These are phyloP conservation scores for Paxillus rubicundulus DNA, from an alignment of 768 basidiomycete genomes.

Conservation along the genomic window DNA sequence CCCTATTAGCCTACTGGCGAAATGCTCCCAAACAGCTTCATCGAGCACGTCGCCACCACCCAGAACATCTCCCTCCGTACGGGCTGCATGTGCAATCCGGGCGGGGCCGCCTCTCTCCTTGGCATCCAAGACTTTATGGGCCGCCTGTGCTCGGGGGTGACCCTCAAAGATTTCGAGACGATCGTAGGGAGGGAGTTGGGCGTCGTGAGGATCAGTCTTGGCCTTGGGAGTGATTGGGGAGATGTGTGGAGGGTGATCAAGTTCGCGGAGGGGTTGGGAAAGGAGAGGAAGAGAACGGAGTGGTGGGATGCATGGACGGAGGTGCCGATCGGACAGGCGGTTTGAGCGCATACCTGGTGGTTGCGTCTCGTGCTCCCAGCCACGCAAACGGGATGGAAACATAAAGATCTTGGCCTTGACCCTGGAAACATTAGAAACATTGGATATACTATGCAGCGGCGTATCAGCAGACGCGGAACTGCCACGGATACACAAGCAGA, in stretches of 20 bases:
- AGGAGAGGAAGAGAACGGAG: conserved; percentile 32
- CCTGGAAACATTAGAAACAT: not conserved
- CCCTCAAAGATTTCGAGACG: conserved; percentile 58
- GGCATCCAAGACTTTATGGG: conserved; percentile 67
- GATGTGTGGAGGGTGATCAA: conserved; percentile 63
- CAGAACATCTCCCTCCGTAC: conserved; percentile 74
- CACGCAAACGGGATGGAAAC: not conserved
- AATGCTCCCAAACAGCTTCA: conserved; percentile 68
- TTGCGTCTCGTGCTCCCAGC: not conserved
- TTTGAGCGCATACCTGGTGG: conserved; percentile 15
- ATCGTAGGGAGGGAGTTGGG: conserved; percentile 66
- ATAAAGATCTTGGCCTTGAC: not conserved
- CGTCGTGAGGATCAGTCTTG: conserved; percentile 74
- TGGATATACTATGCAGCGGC: not conserved
- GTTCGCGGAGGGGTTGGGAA: conserved; percentile 47
- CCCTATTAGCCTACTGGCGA: conserved; percentile 55
- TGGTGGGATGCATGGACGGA: conserved; percentile 44
- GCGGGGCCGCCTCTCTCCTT: conserved; percentile 71
- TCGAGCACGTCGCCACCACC: conserved; percentile 64
- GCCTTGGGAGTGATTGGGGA: conserved; percentile 74
- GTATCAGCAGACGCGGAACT: no score
- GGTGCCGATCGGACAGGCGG: conserved; percentile 33
- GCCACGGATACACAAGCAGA: not conserved
- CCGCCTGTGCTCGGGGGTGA: conserved; percentile 54
- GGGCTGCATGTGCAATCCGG: conserved; percentile 88